phyloP scores from a whole-genome alignment of 1,284 basidiomycete genomes.

The Cryptococcus sp. region DNA sequence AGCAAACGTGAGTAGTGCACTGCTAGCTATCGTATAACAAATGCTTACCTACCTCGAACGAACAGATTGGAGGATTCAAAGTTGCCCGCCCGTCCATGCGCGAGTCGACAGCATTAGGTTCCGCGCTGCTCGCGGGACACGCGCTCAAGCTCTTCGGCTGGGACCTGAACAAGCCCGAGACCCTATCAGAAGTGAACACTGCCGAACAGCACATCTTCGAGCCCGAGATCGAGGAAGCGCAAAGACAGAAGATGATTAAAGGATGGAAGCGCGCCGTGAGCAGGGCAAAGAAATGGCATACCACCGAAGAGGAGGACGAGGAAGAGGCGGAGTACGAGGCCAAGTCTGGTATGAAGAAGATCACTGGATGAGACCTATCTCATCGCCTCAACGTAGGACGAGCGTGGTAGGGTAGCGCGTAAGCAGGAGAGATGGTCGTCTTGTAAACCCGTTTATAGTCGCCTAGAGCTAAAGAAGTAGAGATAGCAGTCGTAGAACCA shows the following conservation, averaged over 20 bases:
- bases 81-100: constrained; percentile 94
- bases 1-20: constrained; percentile 63
- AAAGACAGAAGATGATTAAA: constrained; percentile 66
- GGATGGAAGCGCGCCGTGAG: constrained; percentile 85
- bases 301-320: constrained; percentile 37
- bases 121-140: constrained; percentile 89
- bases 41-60: not conserved
- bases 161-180: constrained; percentile 83
- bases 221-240: constrained; percentile 61
- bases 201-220: constrained; percentile 73
- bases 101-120: constrained; percentile 95
- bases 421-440: no score
- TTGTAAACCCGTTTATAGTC: no score
- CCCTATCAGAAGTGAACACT: constrained; percentile 86
- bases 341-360: constrained; percentile 13
- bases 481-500: no score
- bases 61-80: constrained; percentile 76
- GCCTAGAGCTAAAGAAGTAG: no score
- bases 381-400: not conserved
- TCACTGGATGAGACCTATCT: constrained; percentile 1
- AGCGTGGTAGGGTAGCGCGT: not conserved
- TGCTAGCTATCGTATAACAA: not conserved
- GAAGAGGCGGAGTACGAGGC: constrained; percentile 33
- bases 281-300: constrained; percentile 71
- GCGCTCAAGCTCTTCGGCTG: constrained; percentile 91